phyloP scores from a whole-genome alignment of 768 basidiomycete genomes.

The Tephrocybe sp. region DNA sequence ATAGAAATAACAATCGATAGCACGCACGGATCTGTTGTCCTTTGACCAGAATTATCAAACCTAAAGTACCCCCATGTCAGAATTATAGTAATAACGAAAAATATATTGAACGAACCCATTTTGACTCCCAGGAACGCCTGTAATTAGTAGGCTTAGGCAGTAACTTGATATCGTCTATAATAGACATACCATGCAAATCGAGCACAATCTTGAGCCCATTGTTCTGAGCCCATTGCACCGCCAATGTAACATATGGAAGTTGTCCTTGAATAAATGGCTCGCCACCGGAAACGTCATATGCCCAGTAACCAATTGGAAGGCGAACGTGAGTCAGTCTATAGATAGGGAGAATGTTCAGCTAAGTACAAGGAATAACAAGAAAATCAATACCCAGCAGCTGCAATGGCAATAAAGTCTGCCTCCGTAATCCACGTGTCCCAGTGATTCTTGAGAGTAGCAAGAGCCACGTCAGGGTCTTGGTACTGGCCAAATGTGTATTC shows the following conservation, averaged over 20 bases:
- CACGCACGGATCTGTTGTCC: slow-evolving; percentile 51
- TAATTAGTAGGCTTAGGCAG: slow-evolving; percentile 6
- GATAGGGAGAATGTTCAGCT: slow-evolving; percentile 1
- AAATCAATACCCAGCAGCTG: slow-evolving; percentile 62
- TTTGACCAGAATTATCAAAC: slow-evolving; percentile 82
- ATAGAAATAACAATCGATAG: neutral
- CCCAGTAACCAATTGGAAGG: slow-evolving; percentile 89
- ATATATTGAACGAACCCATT: slow-evolving; percentile 54
- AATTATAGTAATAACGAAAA: neutral
- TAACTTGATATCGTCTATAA: neutral
- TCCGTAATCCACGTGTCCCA: slow-evolving; percentile 89
- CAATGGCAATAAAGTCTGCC: slow-evolving; percentile 72
- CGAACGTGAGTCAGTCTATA: slow-evolving; percentile 81
- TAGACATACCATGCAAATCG: slow-evolving; percentile 60
- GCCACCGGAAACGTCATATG: slow-evolving; percentile 74
- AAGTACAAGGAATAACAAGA: slow-evolving; percentile 3
- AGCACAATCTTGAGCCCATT: slow-evolving; percentile 80
- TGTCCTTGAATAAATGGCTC: slow-evolving; percentile 83
- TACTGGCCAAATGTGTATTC: slow-evolving; percentile 78
- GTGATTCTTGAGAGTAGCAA: slow-evolving; percentile 57
- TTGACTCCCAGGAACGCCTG: slow-evolving; percentile 79
- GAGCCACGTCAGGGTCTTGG: slow-evolving; percentile 51
- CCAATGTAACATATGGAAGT: slow-evolving; percentile 64
- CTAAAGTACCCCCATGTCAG: slow-evolving; percentile 35
- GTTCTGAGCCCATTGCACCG: slow-evolving; percentile 67